These are phyloP conservation scores for Bruguiera parviflora DNA, from an alignment of 345 rosid genomes.

Conservation along the genomic window DNA sequence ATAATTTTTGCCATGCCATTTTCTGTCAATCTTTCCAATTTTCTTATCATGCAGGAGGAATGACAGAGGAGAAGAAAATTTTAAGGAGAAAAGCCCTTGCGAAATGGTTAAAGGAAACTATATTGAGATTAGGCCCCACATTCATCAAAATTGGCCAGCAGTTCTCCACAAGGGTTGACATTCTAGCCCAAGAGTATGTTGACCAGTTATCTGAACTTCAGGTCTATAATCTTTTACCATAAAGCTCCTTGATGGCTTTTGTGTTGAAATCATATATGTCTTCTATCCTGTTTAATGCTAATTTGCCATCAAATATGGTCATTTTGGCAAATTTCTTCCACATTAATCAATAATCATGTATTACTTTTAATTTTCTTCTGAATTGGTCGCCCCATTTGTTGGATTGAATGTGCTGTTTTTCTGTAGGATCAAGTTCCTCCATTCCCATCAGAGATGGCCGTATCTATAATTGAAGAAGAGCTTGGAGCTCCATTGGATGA, in stretches of 20 bases:
- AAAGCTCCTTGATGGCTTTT: background rate
- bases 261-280: background rate
- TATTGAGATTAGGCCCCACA: conserved; percentile 92
- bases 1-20: background rate
- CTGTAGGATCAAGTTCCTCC: conserved; percentile 99
- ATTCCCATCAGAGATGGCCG: conserved; percentile 84
- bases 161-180: conserved; percentile 95
- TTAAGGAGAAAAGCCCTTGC: conserved; percentile 68
- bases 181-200: conserved; percentile 97
- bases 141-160: conserved; percentile 98
- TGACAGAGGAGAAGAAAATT: conserved; percentile 77
- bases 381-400: background rate
- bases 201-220: conserved; percentile 96
- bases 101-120: conserved; percentile 89
- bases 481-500: conserved; percentile 70
- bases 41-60: conserved; percentile 60
- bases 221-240: conserved; percentile 32
- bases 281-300: background rate
- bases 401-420: conserved; percentile 14
- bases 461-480: conserved; percentile 84
- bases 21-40: conserved; percentile 8
- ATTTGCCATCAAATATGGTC: no score
- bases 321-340: background rate
- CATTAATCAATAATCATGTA: background rate
- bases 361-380: background rate